These are phyloP conservation scores for Cucurbita maxima DNA, from an alignment of 306 rosid species.

Conservation along the genomic window DNA sequence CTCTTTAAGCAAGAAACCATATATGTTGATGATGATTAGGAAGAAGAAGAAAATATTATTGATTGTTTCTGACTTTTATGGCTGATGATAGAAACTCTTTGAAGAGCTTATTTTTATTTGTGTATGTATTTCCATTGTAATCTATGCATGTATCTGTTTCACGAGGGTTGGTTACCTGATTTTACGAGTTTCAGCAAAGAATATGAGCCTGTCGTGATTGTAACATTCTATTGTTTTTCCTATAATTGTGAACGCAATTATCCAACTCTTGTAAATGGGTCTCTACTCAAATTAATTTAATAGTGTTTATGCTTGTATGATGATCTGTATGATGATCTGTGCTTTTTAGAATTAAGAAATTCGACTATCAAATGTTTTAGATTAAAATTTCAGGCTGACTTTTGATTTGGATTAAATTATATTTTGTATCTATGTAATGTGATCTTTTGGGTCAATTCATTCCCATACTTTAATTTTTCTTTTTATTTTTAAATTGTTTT, in stretches of 20 bases:
- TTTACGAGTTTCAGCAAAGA: neutral
- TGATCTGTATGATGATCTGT: neutral
- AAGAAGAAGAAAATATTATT: neutral
- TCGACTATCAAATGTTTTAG: neutral
- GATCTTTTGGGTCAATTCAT: neutral
- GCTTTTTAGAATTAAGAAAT: neutral
- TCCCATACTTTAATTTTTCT: neutral
- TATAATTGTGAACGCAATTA: neutral
- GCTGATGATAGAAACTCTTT: neutral
- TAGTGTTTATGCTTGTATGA: neutral
- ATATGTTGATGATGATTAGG: conserved; percentile 78
- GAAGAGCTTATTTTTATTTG: neutral
- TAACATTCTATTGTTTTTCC: neutral
- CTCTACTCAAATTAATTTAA: neutral
- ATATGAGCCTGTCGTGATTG: neutral
- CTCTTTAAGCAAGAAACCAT: conserved; percentile 84
- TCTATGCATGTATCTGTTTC: neutral
- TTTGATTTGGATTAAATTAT: neutral
- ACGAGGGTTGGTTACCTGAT: neutral
- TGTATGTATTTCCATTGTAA: neutral
- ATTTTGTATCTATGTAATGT: neutral
- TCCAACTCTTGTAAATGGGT: neutral
- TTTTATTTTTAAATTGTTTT: neutral
- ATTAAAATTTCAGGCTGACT: neutral
- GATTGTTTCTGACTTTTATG: neutral